Evolutionary conservation across 805 yeast genomes (phyloP).

Genomic region (Priceomyces carsonii): DNA sequence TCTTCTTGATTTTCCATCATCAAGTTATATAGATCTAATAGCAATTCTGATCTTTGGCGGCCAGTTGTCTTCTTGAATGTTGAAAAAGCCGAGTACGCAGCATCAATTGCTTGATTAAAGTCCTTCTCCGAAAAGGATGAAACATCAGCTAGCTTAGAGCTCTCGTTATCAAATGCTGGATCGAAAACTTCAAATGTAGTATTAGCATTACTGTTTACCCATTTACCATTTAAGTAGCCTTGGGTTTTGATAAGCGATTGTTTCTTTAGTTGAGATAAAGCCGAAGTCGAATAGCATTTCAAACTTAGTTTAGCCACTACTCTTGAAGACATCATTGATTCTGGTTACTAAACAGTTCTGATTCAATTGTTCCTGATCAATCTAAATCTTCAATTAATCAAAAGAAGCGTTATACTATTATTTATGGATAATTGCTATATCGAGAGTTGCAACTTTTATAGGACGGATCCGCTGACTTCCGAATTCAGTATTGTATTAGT

Average conservation of each 20-base stretch:
- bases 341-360: too few species aligned
- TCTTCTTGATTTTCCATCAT: slow-evolving; percentile 62
- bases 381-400: too few species aligned
- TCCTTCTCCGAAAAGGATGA: slow-evolving; percentile 54
- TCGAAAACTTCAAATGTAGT: slow-evolving; percentile 65
- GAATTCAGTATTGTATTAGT: too few species aligned
- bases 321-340: too few species aligned
- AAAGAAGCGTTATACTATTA: too few species aligned
- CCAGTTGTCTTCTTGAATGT: slow-evolving; percentile 54
- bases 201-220: slow-evolving; percentile 51
- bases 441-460: too few species aligned
- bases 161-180: slow-evolving; percentile 62
- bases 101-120: slow-evolving; percentile 52
- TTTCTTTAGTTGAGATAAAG: slow-evolving; percentile 36
- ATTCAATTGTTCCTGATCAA: too few species aligned
- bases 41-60: slow-evolving; percentile 54
- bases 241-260: slow-evolving; percentile 55
- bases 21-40: slow-evolving; percentile 52
- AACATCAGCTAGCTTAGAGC: slow-evolving; percentile 49
- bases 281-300: not conserved
- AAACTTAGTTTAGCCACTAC: too few species aligned
- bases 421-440: too few species aligned
- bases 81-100: slow-evolving; percentile 55
- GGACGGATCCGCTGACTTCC: too few species aligned
- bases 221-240: slow-evolving; percentile 71